Evolutionary conservation across 495 filamentous ascomycete species (phyloP).

Genomic region (Lasiosphaeris hirsuta): DNA sequence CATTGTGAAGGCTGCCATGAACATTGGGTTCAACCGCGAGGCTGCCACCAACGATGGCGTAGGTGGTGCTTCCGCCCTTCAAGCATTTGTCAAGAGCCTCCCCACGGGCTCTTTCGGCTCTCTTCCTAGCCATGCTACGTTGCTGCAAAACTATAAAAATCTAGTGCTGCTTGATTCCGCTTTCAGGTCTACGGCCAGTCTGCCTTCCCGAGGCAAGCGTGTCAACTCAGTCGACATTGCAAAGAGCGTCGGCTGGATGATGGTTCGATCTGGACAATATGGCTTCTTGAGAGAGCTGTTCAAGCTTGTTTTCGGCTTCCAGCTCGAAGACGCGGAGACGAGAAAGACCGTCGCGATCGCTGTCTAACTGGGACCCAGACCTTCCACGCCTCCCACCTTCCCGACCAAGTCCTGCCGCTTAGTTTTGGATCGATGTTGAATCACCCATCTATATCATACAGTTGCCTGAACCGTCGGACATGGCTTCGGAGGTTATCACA

Average conservation of each 20-base stretch:
- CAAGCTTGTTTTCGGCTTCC: slow-evolving; percentile 79
- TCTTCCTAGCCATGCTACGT: slow-evolving; percentile 60
- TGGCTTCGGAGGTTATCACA: no score
- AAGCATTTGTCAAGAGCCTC: slow-evolving; percentile 70
- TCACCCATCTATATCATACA: no score
- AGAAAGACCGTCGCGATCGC: slow-evolving; percentile 50
- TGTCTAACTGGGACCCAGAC: slow-evolving; percentile 22
- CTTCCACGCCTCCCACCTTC: not conserved
- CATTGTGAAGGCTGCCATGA: slow-evolving; percentile 77
- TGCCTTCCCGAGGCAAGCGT: slow-evolving; percentile 54
- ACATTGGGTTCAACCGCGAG: slow-evolving; percentile 63
- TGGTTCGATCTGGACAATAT: slow-evolving; percentile 50
- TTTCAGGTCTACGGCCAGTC: slow-evolving; percentile 52
- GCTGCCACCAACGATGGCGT: slow-evolving; percentile 32
- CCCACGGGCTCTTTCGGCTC: slow-evolving; percentile 75
- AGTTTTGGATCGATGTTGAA: not conserved
- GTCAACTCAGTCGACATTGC: slow-evolving; percentile 68
- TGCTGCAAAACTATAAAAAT: slow-evolving; percentile 75
- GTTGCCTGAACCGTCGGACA: no score
- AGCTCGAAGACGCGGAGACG: slow-evolving; percentile 66
- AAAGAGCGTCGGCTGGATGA: slow-evolving; percentile 71
- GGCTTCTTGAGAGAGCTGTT: slow-evolving; percentile 76
- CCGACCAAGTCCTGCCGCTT: not conserved
- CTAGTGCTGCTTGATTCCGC: slow-evolving; percentile 66
- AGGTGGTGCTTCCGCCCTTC: slow-evolving; percentile 47